A percentile compares a stretch with the other conserved stretches of the same genome.
Conservation (phyloP, 2,329 filamentous ascomycete species). For the Ophioceras dolichostomum region DNA sequence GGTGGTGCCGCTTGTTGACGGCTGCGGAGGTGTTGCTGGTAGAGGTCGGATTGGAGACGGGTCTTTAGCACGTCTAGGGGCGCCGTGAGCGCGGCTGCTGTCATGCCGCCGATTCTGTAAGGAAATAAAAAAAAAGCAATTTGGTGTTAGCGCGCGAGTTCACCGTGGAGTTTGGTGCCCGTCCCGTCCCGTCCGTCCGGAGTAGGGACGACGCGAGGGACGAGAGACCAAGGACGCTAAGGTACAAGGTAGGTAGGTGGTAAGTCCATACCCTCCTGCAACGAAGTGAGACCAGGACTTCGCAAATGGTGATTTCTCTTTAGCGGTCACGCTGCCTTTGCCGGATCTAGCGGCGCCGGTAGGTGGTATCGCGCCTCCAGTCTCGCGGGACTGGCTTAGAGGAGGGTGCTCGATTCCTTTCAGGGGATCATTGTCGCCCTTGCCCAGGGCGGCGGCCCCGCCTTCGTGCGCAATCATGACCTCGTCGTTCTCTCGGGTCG, state of each 20-base stretch:
- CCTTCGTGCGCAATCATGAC: background rate
- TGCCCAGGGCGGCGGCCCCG: background rate
- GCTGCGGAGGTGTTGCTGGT: conserved; percentile 68
- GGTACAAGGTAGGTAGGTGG: too few species aligned
- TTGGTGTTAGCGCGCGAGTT: too few species aligned
- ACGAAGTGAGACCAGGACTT: conserved; percentile 90
- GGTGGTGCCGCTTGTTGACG: too few species aligned
- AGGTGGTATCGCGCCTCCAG: conserved; percentile 1
- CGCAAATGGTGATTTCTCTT: conserved; percentile 24
- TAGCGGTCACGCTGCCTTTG: background rate
- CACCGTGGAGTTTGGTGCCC: too few species aligned
- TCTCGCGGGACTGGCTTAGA: conserved; percentile 2
- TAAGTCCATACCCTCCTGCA: conserved; percentile 86
- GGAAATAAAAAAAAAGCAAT: too few species aligned
- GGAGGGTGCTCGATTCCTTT: background rate
- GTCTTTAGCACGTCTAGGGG: conserved; percentile 93
- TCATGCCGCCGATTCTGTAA: conserved; percentile 73
- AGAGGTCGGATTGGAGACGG: conserved; percentile 86
- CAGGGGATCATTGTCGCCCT: too few species aligned
- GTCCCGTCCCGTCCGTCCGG: too few species aligned
- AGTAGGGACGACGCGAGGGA: too few species aligned
- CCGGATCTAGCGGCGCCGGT: background rate
- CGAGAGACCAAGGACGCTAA: too few species aligned
- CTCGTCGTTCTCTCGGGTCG: too few species aligned
- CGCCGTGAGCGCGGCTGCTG: conserved; percentile 80